phyloP scores from a whole-genome alignment of 441 rosid genomes.

The Erysimum pusillum region DNA sequence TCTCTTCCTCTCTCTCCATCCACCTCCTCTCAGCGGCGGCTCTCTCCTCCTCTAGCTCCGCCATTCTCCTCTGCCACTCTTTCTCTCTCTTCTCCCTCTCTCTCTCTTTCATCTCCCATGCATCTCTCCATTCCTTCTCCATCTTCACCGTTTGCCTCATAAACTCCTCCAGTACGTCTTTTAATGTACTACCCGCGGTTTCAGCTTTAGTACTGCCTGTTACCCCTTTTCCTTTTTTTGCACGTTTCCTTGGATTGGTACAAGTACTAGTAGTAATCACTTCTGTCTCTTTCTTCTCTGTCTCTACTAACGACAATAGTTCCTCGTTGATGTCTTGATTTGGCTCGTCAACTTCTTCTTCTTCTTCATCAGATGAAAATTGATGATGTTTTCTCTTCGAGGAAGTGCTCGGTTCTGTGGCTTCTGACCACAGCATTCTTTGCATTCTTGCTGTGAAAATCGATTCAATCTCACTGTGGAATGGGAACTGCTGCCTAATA shows the following conservation, averaged over 20 bases:
- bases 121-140: constrained; percentile 90
- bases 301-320: constrained; percentile 40
- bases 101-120: constrained; percentile 72
- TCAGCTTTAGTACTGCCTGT: constrained; percentile 15
- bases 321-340: constrained; percentile 45
- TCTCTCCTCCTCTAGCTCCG: constrained; percentile 85
- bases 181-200: constrained; percentile 47
- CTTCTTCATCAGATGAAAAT: constrained; percentile 79
- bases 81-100: constrained; percentile 79
- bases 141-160: constrained; percentile 81
- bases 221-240: constrained; percentile 54
- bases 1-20: constrained; percentile 93
- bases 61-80: constrained; percentile 93
- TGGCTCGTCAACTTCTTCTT: constrained; percentile 56
- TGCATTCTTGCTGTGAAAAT: constrained; percentile 76
- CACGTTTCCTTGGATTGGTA: constrained; percentile 56
- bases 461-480: constrained; percentile 74
- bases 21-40: constrained; percentile 77
- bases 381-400: constrained; percentile 60
- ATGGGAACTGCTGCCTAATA: constrained; percentile 83
- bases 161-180: constrained; percentile 72
- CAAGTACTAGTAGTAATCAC: constrained; percentile 25
- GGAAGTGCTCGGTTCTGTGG: constrained; percentile 70
- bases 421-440: constrained; percentile 80
- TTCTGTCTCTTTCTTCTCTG: constrained; percentile 37